phyloP scores from a whole-genome alignment of 495 filamentous ascomycete species.

The Daldinia vernicosa region DNA sequence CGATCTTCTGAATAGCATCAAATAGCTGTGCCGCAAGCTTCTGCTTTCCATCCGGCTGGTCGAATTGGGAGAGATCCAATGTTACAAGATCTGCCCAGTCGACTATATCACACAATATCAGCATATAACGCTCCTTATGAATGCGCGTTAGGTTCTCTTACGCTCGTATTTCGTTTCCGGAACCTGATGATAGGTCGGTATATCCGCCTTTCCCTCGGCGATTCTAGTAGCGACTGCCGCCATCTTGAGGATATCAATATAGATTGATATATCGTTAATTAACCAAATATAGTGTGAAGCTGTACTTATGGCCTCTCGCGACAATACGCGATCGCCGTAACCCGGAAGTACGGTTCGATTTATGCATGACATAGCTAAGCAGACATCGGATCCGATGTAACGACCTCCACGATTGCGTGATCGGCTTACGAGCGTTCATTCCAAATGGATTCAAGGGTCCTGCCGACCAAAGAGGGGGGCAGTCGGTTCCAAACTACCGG shows the following conservation, averaged over 20 bases:
- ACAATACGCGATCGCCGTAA: conserved; percentile 11
- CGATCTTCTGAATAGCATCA: conserved; percentile 65
- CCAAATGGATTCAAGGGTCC: conserved; percentile 28
- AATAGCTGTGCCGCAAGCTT: conserved; percentile 63
- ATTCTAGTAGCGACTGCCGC: conserved; percentile 38
- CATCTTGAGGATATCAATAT: conserved; percentile 29
- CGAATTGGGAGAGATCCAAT: conserved; percentile 64
- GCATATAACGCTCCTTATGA: neutral
- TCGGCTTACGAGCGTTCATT: conserved; percentile 22
- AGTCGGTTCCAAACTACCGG: conserved; percentile 32
- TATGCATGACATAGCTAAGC: conserved; percentile 21
- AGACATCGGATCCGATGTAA: conserved; percentile 30
- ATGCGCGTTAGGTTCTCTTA: conserved; percentile 23
- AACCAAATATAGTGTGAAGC: neutral
- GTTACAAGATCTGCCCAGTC: conserved; percentile 67
- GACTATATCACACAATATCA: conserved; percentile 42
- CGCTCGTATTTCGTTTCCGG: conserved; percentile 52
- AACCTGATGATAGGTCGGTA: conserved; percentile 50
- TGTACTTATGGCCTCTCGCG: neutral
- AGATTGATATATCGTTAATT: neutral
- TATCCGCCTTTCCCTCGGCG: conserved; percentile 23
- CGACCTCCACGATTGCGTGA: conserved; percentile 40
- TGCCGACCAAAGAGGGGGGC: conserved; percentile 5
- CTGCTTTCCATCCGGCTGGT: conserved; percentile 63
- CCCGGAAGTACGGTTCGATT: conserved; percentile 22